A percentile compares a stretch with the other conserved stretches of the same genome.
Conservation (phyloP, 345 rosid species). For the Angophora floribunda region DNA sequence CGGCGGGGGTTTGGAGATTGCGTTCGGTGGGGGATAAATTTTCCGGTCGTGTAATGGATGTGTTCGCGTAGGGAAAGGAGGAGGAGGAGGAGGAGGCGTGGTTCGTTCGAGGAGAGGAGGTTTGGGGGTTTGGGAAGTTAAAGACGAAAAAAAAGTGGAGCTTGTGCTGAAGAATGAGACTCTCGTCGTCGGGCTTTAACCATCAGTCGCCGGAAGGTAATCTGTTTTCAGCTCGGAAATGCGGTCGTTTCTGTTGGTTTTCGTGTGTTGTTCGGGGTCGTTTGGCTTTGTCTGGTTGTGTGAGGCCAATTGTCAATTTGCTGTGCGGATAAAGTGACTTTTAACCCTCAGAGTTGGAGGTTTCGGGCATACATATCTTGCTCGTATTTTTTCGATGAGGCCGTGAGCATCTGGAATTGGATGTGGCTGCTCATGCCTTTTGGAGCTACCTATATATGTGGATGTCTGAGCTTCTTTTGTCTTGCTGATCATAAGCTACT, state of each 20-base stretch:
- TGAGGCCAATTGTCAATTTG: background rate
- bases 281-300: background rate
- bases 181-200: conserved; percentile 38
- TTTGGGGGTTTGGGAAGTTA: background rate
- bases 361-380: background rate
- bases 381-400: background rate
- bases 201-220: conserved; percentile 48
- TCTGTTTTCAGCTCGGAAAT: background rate
- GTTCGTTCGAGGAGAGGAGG: background rate
- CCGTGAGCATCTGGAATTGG: background rate
- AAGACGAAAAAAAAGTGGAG: background rate
- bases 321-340: background rate
- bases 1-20: background rate
- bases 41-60: background rate
- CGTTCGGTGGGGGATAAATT: background rate
- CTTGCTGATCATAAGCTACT: background rate
- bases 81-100: background rate
- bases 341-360: background rate
- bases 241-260: background rate
- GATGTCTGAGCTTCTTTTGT: background rate
- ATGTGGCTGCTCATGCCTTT: background rate
- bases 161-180: conserved; percentile 32
- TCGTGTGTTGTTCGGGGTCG: background rate
- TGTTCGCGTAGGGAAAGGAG: background rate
- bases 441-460: background rate